Evolutionary conservation across 1,139 yeast species (phyloP).

Genomic region (Blastobotrys illinoisensis): DNA sequence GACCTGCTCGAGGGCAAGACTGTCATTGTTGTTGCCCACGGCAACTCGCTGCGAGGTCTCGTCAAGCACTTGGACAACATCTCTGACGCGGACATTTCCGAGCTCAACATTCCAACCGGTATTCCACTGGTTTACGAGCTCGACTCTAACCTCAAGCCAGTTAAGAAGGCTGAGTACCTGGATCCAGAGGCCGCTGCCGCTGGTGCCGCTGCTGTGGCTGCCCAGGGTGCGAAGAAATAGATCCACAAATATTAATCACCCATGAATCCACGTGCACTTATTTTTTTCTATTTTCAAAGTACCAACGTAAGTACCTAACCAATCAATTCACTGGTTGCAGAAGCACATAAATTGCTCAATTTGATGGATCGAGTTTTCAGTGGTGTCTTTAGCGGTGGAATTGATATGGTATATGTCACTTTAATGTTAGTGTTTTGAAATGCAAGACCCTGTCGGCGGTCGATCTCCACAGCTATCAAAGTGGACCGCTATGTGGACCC

Average conservation of each 20-base stretch:
- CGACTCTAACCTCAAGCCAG: constrained; percentile 80
- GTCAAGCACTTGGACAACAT: constrained; percentile 95
- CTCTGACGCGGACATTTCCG: constrained; percentile 89
- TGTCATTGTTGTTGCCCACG: constrained; percentile 94
- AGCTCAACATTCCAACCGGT: constrained; percentile 97
- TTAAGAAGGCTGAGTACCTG: constrained; percentile 91
- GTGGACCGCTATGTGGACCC: not conserved
- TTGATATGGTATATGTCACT: too few species aligned
- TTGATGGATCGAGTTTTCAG: too few species aligned
- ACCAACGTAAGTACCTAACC: too few species aligned
- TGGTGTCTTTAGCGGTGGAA: too few species aligned
- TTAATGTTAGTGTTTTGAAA: too few species aligned
- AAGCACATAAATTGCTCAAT: too few species aligned
- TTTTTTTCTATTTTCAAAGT: too few species aligned
- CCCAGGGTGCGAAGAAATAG: constrained; percentile 65
- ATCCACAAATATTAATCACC: not conserved
- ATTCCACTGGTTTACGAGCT: constrained; percentile 97
- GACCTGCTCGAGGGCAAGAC: constrained; percentile 85
- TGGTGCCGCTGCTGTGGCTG: constrained; percentile 99
- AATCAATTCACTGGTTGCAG: too few species aligned
- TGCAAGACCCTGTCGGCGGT: not conserved
- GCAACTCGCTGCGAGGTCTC: constrained; percentile 95
- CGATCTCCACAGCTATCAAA: not conserved
- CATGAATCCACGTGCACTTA: not conserved
- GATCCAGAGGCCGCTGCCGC: constrained; percentile 99